These are phyloP conservation scores for Hypoxylon subgilvum DNA, from an alignment of 495 filamentous ascomycete species.

Conservation along the genomic window DNA sequence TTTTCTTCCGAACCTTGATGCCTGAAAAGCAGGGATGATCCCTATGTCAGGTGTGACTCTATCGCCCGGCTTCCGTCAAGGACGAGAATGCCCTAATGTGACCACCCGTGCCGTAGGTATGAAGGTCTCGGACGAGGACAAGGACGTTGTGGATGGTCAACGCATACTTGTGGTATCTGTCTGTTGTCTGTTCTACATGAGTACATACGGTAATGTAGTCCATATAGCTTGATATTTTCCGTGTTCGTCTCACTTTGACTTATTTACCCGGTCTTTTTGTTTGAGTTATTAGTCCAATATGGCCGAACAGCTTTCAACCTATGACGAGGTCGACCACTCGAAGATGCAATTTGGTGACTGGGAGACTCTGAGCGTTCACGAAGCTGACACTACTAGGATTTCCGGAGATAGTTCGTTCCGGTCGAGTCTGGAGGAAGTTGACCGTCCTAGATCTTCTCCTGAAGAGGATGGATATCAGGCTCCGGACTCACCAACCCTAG, in stretches of 20 bases:
- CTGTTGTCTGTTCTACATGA: too few species aligned
- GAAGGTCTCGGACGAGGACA: background rate
- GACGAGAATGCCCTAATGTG: conserved; percentile 26
- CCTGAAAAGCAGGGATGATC: conserved; percentile 26
- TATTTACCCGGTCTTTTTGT: background rate
- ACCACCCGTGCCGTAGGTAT: conserved; percentile 12
- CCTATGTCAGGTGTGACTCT: conserved; percentile 8
- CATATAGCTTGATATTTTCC: background rate
- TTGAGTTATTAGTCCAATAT: conserved; percentile 6
- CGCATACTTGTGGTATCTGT: background rate
- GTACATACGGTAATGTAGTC: too few species aligned
- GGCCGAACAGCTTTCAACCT: conserved; percentile 4
- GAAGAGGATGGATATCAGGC: background rate
- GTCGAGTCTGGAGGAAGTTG: background rate
- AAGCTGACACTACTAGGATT: conserved; percentile 1
- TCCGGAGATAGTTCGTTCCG: conserved; percentile 5
- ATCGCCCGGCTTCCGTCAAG: conserved; percentile 28
- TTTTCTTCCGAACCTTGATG: conserved; percentile 27
- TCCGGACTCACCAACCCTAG: background rate
- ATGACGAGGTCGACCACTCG: conserved; percentile 10
- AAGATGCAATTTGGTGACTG: conserved; percentile 11
- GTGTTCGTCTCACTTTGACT: background rate
- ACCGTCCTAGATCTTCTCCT: background rate
- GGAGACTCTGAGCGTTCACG: conserved; percentile 7
- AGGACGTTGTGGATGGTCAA: background rate